Base-by-base conservation (phyloP, 176 grass and related monocot species). In the Carex kokanica region DNA sequence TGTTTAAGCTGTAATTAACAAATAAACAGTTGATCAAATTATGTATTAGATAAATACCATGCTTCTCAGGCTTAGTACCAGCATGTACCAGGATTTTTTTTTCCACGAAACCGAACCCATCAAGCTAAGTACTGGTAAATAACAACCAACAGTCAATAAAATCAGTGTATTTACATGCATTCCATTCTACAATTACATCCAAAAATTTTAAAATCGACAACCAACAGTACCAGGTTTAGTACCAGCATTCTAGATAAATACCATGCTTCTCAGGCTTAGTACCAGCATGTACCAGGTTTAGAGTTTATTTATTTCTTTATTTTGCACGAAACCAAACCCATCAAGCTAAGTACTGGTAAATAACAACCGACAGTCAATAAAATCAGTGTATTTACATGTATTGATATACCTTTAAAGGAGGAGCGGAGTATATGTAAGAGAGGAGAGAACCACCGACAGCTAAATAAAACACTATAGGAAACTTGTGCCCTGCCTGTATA, bases 341-440 rank as follows among this genome's bases (percentile, higher is more conserved):
- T 64, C 61, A 40, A 40, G 5, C 32, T 69, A 36, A 36, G 6
- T 41, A 69, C 12, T 38, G 6, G 29, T 16, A 9, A 21, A 24
- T 74, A 74, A 24, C 21, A 74, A 45, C 21, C 21, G 0, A 45
- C 10, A 13, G 70, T 74, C 41, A 51, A 20, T 47, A 74, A 74
- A 45, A 74, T 47, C 20, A 18, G 43, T 25, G 20, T 25, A 74
- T 58, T 17, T 58, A 58, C 55, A 58, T 17, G 16, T 16, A 58
- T 43, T 43, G 74, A 71, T 85, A 20, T 90, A 97, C 91, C 91
- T 97, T 98, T 21, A 98, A 91, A 55, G 95, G 95, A 74, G 95
- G 95, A 60, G 95, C 95, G 83, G 95, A 98, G 86, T 98, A 98
- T 84, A 98, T 95, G 89, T 98, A 98, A 81, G 95, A 98, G 84